Base-by-base conservation (phyloP, 2,329 filamentous ascomycete genomes). In the Drechslerella dactyloides region DNA sequence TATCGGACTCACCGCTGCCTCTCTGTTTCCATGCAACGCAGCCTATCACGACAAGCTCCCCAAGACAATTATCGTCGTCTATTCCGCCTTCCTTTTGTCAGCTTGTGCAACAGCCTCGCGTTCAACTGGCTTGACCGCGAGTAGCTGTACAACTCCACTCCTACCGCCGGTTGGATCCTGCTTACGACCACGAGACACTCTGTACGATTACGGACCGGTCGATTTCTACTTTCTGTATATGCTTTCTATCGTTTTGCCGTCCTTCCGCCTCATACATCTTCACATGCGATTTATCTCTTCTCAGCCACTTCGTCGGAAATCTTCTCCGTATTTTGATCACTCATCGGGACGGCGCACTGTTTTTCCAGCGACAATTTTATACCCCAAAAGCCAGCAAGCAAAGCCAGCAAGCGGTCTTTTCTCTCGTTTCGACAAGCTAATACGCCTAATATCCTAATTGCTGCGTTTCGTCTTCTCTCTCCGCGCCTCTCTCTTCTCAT, bases 261-360 rank as follows among this genome's bases (percentile, higher is more conserved):
- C 55, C 64, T 72, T 53, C 17, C 56, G n/a, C n/a, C n/a, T n/a
- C n/a, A 37, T 54, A 51, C 40, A 65, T 72, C 55, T 40, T 50
- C 60, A 59, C 55, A 48, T 60, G 40, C 44, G 53, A 46, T 62
- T 63, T 57, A 19, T 62, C 66, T 70, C 66, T 70, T 64, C 66
- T 70, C 66, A 70, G 54, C 66, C 66, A 55, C 64, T 70, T 72
- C 60, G 59, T 72, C 68, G 60, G 58, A 55, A 63, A 70, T 64
- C 55, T 53, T 62, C 59, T 63, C 40, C 44, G 21, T 23, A 54
- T 54, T 46, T 62, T 69, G 17, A 52, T 61, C 59, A 61, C 53
- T 69, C 68, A 72, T 65, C 68, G 68, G 68, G 68, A 72, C 68
- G 68, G 68, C 60, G 60, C 68, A 60, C 64, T 72, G 59, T 72